phyloP scores from a whole-genome alignment of 768 basidiomycete genomes.

The Leccinum truebloodii region DNA sequence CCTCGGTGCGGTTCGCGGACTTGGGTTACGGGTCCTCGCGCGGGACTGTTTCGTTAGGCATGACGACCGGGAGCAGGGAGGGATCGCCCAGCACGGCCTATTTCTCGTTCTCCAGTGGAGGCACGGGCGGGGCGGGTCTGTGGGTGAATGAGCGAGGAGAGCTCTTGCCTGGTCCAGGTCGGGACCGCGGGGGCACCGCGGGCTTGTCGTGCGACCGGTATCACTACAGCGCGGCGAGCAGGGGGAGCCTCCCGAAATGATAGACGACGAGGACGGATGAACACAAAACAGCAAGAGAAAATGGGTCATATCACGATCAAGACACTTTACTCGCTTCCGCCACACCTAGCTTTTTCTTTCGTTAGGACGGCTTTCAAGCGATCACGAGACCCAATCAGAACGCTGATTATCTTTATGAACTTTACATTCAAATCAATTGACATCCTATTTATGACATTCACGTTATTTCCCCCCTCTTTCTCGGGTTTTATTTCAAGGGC shows the following conservation, averaged over 20 bases:
- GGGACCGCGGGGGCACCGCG: slow-evolving; percentile 4
- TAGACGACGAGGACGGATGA: slow-evolving; percentile 10
- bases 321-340: slow-evolving; percentile 4
- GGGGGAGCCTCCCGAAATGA: slow-evolving; percentile 11
- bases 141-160: slow-evolving; percentile 33
- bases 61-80: slow-evolving; percentile 4
- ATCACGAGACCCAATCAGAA: slow-evolving; percentile 10
- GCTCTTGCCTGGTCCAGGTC: slow-evolving; percentile 10
- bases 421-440: slow-evolving; percentile 6
- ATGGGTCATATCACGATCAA: not conserved
- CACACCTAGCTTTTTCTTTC: not conserved
- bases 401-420: slow-evolving; percentile 29
- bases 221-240: slow-evolving; percentile 18
- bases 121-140: slow-evolving; percentile 7
- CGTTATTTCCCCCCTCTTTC: not conserved
- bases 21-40: slow-evolving; percentile 3
- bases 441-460: slow-evolving; percentile 30
- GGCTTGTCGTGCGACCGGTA: slow-evolving; percentile 14
- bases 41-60: not conserved
- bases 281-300: not conserved
- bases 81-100: slow-evolving; percentile 28
- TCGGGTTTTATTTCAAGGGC: not conserved
- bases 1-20: slow-evolving; percentile 27
- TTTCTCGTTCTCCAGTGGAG: slow-evolving; percentile 28
- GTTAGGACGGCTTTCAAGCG: slow-evolving; percentile 4